These are phyloP conservation scores for Leucocoprinus leucothites DNA, from an alignment of 768 basidiomycete genomes.

Conservation along the genomic window DNA sequence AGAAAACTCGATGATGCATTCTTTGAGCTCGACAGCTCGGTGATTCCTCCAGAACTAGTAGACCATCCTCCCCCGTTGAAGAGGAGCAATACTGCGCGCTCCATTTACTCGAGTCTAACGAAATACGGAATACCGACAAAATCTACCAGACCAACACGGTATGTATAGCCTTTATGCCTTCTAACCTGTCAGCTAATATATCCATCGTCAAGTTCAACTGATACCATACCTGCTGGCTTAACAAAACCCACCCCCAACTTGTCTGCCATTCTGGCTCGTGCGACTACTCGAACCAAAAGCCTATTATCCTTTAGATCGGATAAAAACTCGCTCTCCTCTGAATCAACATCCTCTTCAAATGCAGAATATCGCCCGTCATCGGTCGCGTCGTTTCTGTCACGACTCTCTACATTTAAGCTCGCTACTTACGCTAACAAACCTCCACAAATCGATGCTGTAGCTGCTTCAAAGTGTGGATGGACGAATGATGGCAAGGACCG, in stretches of 20 bases:
- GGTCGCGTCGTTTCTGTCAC: slow-evolving; percentile 64
- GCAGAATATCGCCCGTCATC: slow-evolving; percentile 82
- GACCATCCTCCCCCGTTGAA: slow-evolving; percentile 50
- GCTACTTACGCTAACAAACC: slow-evolving; percentile 82
- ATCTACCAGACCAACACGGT: neutral
- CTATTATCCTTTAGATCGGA: slow-evolving; percentile 44
- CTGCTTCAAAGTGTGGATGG: slow-evolving; percentile 83
- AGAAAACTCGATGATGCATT: slow-evolving; percentile 84
- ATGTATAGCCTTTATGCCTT: neutral
- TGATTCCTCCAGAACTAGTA: slow-evolving; percentile 33
- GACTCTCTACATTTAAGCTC: slow-evolving; percentile 75
- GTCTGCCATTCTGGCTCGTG: slow-evolving; percentile 66
- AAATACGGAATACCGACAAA: slow-evolving; percentile 59
- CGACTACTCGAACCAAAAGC: slow-evolving; percentile 53
- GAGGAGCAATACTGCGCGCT: slow-evolving; percentile 46
- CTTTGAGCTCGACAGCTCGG: slow-evolving; percentile 63
- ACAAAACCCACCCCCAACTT: slow-evolving; percentile 68
- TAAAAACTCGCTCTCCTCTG: slow-evolving; percentile 25
- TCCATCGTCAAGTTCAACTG: neutral
- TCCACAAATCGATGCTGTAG: slow-evolving; percentile 67
- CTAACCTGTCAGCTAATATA: neutral
- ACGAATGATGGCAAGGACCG: slow-evolving; percentile 80
- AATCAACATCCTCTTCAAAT: slow-evolving; percentile 29
- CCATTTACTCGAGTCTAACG: slow-evolving; percentile 73
- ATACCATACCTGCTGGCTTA: slow-evolving; percentile 15